Evolutionary conservation across 768 basidiomycete genomes (phyloP).

Genomic region (Mycena galericulata): DNA sequence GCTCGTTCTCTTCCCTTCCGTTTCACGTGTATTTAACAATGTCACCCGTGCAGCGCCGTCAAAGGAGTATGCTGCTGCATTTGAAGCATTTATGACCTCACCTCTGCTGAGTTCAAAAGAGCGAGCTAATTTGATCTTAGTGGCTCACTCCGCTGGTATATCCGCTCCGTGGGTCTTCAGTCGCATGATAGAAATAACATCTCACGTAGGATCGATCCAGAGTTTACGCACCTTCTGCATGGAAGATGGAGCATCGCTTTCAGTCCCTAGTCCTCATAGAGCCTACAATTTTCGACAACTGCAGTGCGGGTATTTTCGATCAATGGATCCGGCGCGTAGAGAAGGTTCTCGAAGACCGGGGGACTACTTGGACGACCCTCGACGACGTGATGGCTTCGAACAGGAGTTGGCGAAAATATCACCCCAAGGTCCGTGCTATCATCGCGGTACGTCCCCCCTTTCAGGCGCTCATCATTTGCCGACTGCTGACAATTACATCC

Average conservation of each 20-base stretch:
- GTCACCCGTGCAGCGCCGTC: neutral
- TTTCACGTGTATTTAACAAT: neutral
- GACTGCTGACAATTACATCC: too few species aligned
- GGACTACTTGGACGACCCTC: neutral
- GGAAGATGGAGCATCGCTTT: neutral
- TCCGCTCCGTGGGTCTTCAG: neutral
- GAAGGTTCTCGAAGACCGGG: neutral
- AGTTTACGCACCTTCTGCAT: neutral
- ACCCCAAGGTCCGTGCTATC: neutral
- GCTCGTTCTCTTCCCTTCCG: neutral
- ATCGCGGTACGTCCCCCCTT: neutral
- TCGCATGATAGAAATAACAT: neutral
- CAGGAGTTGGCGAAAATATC: neutral
- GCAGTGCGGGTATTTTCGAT: neutral
- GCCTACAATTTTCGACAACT: neutral
- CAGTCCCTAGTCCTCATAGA: neutral
- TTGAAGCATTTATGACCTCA: neutral
- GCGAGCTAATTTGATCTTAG: neutral
- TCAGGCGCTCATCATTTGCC: neutral
- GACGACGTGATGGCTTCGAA: neutral
- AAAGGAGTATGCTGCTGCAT: neutral
- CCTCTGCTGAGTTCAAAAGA: neutral
- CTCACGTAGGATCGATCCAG: neutral
- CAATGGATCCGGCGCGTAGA: neutral
- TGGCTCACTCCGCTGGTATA: neutral